Evolutionary conservation across 2,329 filamentous ascomycete species (phyloP).

Genomic region (Cadophora malorum): DNA sequence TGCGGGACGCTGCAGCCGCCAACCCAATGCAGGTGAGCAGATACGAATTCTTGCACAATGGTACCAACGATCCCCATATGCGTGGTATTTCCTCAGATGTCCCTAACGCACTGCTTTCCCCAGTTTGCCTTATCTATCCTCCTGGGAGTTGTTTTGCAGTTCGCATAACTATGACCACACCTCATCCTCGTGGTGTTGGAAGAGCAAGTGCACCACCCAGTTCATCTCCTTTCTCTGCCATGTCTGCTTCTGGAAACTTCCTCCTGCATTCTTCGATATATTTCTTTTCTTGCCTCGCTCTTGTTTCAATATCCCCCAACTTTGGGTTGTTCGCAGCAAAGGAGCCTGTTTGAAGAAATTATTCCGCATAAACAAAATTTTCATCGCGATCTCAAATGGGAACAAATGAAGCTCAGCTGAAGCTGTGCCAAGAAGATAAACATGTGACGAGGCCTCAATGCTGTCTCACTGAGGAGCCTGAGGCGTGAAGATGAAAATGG

Average conservation of each 20-base stretch:
- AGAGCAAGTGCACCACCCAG: neutral
- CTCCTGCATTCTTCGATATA: neutral
- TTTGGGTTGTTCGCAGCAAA: neutral
- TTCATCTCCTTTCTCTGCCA: neutral
- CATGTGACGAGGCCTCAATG: neutral
- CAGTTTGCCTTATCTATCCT: neutral
- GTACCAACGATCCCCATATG: neutral
- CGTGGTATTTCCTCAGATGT: neutral
- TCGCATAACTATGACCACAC: neutral
- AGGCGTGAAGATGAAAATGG: neutral
- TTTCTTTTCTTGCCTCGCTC: neutral
- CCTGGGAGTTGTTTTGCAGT: neutral
- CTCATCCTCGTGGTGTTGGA: neutral
- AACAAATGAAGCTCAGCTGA: neutral
- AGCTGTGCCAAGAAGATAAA: neutral
- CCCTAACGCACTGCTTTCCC: neutral
- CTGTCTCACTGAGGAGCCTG: slow-evolving; percentile 8
- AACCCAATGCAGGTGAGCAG: neutral
- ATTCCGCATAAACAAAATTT: slow-evolving; percentile 1
- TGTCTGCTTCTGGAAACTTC: neutral
- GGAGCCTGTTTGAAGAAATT: neutral
- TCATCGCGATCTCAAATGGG: neutral
- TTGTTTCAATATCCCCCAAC: neutral
- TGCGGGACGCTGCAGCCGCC: neutral
- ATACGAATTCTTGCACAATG: neutral